These are phyloP conservation scores for Boletus speciosus DNA, from an alignment of 768 basidiomycete genomes.

Conservation along the genomic window DNA sequence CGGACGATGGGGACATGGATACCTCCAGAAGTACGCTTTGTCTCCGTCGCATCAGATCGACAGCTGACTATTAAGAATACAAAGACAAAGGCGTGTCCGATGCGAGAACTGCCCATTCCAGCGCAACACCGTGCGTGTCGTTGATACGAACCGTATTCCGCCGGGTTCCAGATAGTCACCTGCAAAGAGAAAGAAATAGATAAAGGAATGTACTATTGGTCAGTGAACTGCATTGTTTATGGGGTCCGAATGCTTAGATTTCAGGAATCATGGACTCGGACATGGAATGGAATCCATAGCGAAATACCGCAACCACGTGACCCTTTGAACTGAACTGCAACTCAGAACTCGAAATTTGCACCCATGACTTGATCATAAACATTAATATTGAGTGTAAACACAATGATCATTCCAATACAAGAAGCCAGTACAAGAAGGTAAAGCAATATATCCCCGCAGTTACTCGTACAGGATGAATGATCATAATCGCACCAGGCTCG, in stretches of 20 bases:
- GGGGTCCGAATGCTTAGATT: neutral
- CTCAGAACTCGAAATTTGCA: no score
- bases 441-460: conserved; percentile 2
- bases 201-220: neutral
- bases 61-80: neutral
- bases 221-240: neutral
- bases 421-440: conserved; percentile 11
- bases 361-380: neutral
- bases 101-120: conserved; percentile 12
- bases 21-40: conserved; percentile 14
- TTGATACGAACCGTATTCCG: neutral
- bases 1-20: conserved; percentile 25
- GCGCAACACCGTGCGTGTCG: neutral
- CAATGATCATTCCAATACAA: conserved; percentile 8
- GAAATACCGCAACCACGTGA: conserved; percentile 9
- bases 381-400: conserved; percentile 1
- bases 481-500: neutral
- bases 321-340: no score
- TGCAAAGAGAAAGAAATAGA: neutral
- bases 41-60: neutral
- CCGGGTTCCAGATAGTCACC: neutral
- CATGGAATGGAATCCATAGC: neutral
- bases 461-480: conserved; percentile 17
- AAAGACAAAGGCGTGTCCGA: conserved; percentile 8
- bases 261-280: neutral